These are phyloP conservation scores for Catunica adiposa DNA, from an alignment of 2,329 filamentous ascomycete species.

Conservation along the genomic window DNA sequence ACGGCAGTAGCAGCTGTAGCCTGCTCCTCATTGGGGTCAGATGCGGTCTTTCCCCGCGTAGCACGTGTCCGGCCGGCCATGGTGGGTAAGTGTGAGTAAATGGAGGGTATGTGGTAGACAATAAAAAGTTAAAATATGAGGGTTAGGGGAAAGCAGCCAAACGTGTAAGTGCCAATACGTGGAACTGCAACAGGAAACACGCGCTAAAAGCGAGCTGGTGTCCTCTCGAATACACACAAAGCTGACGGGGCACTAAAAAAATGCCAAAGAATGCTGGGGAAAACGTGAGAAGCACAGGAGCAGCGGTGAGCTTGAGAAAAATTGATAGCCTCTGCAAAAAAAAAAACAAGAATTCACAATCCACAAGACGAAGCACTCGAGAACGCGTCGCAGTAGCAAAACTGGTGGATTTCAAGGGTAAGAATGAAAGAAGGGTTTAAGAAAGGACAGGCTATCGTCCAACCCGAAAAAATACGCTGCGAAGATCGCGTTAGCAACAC, in stretches of 20 bases:
- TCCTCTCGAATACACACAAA: neutral
- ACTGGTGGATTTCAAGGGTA: slow-evolving; percentile 13
- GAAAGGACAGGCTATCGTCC: slow-evolving; percentile 1
- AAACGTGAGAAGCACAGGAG: neutral
- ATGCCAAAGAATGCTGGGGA: neutral
- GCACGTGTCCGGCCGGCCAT: slow-evolving; percentile 14
- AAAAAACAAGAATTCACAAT: neutral
- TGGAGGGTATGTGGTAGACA: neutral
- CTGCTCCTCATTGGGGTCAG: slow-evolving; percentile 11
- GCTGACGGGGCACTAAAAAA: too few relatives aligned
- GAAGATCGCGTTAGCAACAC: slow-evolving; percentile 13
- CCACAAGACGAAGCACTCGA: neutral
- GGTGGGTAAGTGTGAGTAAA: neutral
- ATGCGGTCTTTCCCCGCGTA: slow-evolving; percentile 7
- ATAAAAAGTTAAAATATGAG: neutral
- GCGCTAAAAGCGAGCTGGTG: neutral
- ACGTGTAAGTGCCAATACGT: neutral
- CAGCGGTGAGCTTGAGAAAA: neutral
- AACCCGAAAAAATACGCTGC: slow-evolving; percentile 12
- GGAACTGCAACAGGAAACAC: neutral
- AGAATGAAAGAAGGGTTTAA: slow-evolving; percentile 13
- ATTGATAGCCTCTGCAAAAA: neutral
- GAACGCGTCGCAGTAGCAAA: slow-evolving; percentile 11
- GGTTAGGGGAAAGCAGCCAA: neutral
- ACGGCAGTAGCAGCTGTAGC: slow-evolving; percentile 13